Base-by-base conservation (phyloP, 371 early-diverging fungal genomes). In the Nematocida sp. region DNA sequence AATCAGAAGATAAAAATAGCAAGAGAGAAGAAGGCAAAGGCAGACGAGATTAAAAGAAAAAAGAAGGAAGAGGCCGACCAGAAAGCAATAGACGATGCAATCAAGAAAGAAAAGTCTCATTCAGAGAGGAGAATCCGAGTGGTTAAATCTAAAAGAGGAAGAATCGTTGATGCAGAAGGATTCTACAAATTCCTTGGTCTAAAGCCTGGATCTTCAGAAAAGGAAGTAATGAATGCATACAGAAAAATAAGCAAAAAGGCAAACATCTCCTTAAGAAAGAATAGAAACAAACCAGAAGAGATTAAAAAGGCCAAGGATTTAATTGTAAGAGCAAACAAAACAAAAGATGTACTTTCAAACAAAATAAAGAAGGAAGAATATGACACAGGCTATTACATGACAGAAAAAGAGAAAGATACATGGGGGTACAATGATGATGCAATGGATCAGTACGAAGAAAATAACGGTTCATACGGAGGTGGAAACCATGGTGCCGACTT, bases 181-280 rank as follows among this genome's bases (percentile, higher is more conserved):
- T 86, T 84, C 66, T 86, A 86, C 80, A 83, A 82, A 33, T 60
- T 69, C 69, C 52, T 86, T 20, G 72, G 66, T 23, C 61, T 84
- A 23, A 70, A 73, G 60, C 47, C 45, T 50, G 55, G 33, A 23
- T 58, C 33, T 11, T 15, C 66, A 9, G 42, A 1, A 3, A 72
- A 83, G 39, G 72, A 73, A 33, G 60, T 86, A 25, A 81, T 81
- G 71, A 73, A 69, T 45, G 83, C 82, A 11, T 85, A 84, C 60
- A 64, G 54, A 46, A 84, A 83, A 61, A 47, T 64, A 9, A 69
- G 72, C 45, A 64, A 50, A 67, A 64, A 64, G 44, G 64, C 64
- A 42, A 64, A 64, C 23, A 45, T 64, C 64, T 39, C 64, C 39
- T n/a, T 33, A 18, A 64, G 64, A 64, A 64, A 45, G 42, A 45